Conservation (phyloP, 192 early-diverging fungal species). For the Backusella sp. region DNA sequence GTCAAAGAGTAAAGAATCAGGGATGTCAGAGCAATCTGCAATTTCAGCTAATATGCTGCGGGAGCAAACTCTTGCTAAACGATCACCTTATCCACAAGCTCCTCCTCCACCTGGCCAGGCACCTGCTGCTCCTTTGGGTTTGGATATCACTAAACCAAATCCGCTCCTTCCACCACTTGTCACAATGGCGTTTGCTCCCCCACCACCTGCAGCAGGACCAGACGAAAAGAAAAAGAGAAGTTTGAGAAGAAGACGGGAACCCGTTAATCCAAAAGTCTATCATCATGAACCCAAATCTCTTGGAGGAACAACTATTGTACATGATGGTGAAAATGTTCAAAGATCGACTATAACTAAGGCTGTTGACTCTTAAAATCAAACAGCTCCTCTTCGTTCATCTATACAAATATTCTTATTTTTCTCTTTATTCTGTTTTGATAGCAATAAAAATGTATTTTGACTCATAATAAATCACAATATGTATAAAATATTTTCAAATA, state of each 20-base stretch:
- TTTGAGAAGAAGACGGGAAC: neutral
- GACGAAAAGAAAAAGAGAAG: neutral
- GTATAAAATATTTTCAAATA: neutral
- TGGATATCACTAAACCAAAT: neutral
- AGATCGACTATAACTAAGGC: neutral
- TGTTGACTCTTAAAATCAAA: neutral
- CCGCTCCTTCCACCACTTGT: rapidly evolving
- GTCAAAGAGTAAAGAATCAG: neutral
- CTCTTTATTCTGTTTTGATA: neutral
- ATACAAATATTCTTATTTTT: neutral
- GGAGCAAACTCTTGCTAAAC: neutral
- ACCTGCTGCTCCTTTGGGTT: neutral
- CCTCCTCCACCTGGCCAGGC: neutral
- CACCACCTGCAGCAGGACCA: neutral
- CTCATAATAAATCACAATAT: neutral
- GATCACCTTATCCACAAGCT: neutral
- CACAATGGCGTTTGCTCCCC: neutral
- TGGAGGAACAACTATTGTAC: neutral
- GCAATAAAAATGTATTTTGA: neutral
- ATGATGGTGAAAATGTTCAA: neutral
- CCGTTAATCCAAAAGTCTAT: neutral
- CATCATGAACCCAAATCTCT: neutral
- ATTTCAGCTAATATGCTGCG: neutral
- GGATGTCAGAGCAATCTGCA: neutral
- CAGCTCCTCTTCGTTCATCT: neutral